Base-by-base conservation (phyloP, 495 filamentous ascomycete species). In the Bombardia bombarda region DNA sequence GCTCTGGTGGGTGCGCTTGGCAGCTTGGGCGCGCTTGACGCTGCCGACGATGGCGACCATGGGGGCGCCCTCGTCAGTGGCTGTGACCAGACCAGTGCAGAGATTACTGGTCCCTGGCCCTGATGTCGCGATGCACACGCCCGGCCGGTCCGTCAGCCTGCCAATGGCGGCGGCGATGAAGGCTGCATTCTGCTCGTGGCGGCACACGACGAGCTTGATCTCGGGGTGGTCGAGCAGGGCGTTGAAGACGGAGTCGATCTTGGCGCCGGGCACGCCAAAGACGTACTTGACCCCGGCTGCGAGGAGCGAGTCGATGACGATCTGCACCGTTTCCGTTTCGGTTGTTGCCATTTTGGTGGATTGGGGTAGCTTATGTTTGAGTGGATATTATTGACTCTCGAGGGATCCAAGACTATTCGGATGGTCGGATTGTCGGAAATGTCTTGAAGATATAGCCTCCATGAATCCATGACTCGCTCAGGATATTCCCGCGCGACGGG, bases 121-220 rank as follows among this genome's bases (percentile, higher is more conserved):
- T 16, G 59, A 63, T 0, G 63, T 66, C 0, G 59, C 63, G 25
- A 66, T 59, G 45, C 56, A 62, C 0, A 64, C 61, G 7, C 63
- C 63, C 3, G 61, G 63, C 0, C 46, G 43, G 16, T 56, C 62
- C 3, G 62, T 63, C 21, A 66, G 47, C 10, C 55, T 55, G 16
- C 63, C 63, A 8, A 57, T 40, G 8, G 58, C 63, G 7, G 61
- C 58, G 16, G 63, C 63, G 32, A 66, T 66, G 53, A 66, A 64
- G 20, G 61, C 59, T 13, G 63, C 63, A 44, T 66, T 66, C 33
- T 66, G 63, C 46, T 66, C 63, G 39, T 66, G 63, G 0, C 63
- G 49, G 37, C 61, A 64, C 8, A 66, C 57, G 7, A 66, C 40
- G 18, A 66, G 48, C 39, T 53, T 55, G 47, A 68, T 62, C 34